phyloP scores from a whole-genome alignment of 140 eudicot genomes.

The Cichorium intybus region DNA sequence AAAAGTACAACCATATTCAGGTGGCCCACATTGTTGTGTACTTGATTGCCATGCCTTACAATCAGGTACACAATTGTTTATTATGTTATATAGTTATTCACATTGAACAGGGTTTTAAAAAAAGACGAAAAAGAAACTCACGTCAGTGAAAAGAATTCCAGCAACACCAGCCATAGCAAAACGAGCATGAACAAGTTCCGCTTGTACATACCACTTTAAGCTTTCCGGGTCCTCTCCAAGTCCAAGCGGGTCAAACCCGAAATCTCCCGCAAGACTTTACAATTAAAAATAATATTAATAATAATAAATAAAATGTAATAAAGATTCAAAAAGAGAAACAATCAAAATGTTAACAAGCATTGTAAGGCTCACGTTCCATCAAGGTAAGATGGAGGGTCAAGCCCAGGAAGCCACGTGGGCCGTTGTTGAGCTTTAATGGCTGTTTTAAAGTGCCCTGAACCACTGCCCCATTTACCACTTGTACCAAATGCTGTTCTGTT shows the following conservation, averaged over 20 bases:
- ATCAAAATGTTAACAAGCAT: not conserved
- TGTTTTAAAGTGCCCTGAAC: conserved; percentile 19
- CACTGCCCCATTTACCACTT: conserved; percentile 21
- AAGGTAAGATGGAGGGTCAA: conserved; percentile 89
- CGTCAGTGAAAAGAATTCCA: conserved; percentile 92
- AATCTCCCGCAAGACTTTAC: conserved; percentile 82
- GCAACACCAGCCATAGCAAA: conserved; percentile 99
- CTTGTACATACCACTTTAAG: conserved; percentile 97
- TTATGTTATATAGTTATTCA: no score
- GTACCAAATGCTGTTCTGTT: conserved; percentile 31
- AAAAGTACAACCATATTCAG: no score
- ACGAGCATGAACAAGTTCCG: conserved; percentile 87
- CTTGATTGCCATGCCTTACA: no score
- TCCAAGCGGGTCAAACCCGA: conserved; percentile 95
- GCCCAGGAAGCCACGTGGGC: conserved; percentile 98
- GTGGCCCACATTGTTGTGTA: no score
- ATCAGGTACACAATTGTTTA: no score
- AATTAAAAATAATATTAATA: not conserved
- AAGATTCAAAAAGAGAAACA: not conserved
- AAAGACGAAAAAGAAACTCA: conserved; percentile 31
- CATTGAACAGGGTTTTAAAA: no score
- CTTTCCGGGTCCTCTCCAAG: conserved; percentile 94
- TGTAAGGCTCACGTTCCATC: conserved; percentile 74
- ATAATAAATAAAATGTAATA: not conserved
- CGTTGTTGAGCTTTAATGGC: conserved; percentile 65